Percentiles rank a stretch among this genome's conserved stretches.
These are phyloP conservation scores for Eimeria acervulina DNA, from an alignment of 169 alveolate species.

Conservation along the genomic window DNA sequence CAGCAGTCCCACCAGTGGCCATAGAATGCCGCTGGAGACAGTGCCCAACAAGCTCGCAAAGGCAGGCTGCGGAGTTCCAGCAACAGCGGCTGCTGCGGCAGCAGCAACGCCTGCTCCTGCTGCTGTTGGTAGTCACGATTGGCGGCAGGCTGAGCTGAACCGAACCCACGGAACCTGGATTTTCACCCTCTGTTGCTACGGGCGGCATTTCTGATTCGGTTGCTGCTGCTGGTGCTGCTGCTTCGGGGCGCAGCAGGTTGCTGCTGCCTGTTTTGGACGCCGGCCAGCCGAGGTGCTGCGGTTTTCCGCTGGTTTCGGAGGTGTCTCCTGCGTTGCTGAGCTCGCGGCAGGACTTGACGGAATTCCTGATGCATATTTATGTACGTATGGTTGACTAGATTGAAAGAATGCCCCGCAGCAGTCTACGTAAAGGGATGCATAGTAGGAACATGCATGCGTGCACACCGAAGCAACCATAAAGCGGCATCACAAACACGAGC, in stretches of 20 bases:
- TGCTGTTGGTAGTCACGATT: neutral
- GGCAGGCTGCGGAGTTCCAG: neutral
- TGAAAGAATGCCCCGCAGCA: too few species aligned
- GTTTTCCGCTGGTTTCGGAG: neutral
- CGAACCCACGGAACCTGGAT: neutral
- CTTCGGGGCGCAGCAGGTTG: neutral
- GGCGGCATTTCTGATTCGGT: neutral
- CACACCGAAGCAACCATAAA: neutral
- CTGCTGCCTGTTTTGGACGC: neutral
- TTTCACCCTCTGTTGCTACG: neutral
- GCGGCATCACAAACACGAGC: neutral
- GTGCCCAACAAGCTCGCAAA: neutral
- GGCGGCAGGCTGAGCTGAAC: neutral
- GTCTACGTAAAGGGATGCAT: too few species aligned
- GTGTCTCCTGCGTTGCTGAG: neutral
- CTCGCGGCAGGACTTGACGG: conserved; percentile 6
- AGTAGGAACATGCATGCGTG: neutral
- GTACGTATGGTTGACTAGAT: neutral
- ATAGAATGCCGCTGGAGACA: neutral
- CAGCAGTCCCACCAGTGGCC: neutral
- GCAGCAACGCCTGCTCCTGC: neutral
- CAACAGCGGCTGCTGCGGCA: neutral
- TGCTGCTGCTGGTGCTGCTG: neutral
- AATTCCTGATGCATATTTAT: neutral
- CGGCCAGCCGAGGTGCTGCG: neutral